Evolutionary conservation across 345 rosid species (phyloP), one percentile per base, ranked within the genome.

Genomic region (Eucalyptus cloeziana): DNA sequence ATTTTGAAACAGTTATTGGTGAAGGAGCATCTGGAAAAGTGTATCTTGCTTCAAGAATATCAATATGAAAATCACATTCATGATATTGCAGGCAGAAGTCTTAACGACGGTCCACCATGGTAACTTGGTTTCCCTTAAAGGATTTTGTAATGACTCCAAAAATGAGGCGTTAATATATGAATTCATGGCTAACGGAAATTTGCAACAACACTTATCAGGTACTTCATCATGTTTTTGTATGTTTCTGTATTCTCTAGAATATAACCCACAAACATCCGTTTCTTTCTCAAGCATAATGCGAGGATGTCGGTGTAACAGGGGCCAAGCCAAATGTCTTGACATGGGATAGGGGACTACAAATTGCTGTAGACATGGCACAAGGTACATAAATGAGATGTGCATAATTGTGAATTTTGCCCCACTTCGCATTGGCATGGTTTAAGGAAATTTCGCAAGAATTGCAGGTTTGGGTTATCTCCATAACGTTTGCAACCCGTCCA

Each of bases 1-100:
- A 90, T 71, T 91, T 91, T 15, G 21, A 19, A 9, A 86, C 31
- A 15, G 24, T 64, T 49, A 31, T 87, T 81, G 91, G 76, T 62
- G 87, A 76, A 69, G 93, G 92, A 37, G 90, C 90, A 24, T 93
- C 90, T 33, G 92, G 93, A 86, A 86, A 85, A 49, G 91, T 91
- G 49, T 91, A 89, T 71, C 87, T 76, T 69, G 25, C 52, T 58
- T 64, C 11, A 0, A 54, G 58, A 54, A 52, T 52, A 8, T 52
- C 58, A 19, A 52, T 52, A 54, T 31, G 37, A 58, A 15, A 56
- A 50, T 22, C 90, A 92, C 92, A 92, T 86, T 4, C 50, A 93
- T 54, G 91, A 92, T 17, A 54, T 17, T 19, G 58, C 58, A 54
- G 25, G 58, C 25, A 54, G 1, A 54, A 7, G 11, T 54, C 19